phyloP scores from a whole-genome alignment of 2,329 filamentous ascomycete species.

The Rhytidhysteron rufulum region DNA sequence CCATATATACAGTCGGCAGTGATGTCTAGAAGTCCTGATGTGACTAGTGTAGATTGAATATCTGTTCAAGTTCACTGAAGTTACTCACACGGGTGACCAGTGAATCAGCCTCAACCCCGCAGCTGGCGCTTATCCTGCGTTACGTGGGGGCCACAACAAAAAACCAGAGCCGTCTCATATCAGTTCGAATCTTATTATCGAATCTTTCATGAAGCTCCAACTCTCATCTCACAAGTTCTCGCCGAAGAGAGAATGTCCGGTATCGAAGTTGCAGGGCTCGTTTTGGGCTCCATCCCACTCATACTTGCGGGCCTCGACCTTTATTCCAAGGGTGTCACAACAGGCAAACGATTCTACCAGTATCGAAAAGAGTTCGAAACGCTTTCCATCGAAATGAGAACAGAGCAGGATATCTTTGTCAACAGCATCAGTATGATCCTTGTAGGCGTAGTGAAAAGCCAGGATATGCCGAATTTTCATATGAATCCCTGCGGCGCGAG shows the following conservation, averaged over 20 bases:
- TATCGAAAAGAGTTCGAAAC: constrained; percentile 18
- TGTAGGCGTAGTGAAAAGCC: constrained; percentile 14
- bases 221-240: background rate
- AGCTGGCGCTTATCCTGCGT: too few relatives aligned
- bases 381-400: constrained; percentile 16
- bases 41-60: too few relatives aligned
- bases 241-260: constrained; percentile 14
- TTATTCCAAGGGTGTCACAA: constrained; percentile 27
- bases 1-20: too few relatives aligned
- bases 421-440: constrained; percentile 25
- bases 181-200: too few relatives aligned
- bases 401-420: constrained; percentile 20
- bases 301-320: constrained; percentile 27
- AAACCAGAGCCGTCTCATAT: too few relatives aligned
- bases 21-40: too few relatives aligned
- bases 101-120: too few relatives aligned
- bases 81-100: too few relatives aligned
- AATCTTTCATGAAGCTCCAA: too few relatives aligned
- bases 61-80: too few relatives aligned
- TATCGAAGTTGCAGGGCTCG: constrained; percentile 21
- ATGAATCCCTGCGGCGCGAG: constrained; percentile 12
- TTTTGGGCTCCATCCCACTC: constrained; percentile 24
- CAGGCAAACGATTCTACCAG: constrained; percentile 22
- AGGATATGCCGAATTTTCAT: constrained; percentile 18
- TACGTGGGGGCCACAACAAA: background rate